phyloP scores from a whole-genome alignment of 306 rosid species.

The Cucurbita moschata region DNA sequence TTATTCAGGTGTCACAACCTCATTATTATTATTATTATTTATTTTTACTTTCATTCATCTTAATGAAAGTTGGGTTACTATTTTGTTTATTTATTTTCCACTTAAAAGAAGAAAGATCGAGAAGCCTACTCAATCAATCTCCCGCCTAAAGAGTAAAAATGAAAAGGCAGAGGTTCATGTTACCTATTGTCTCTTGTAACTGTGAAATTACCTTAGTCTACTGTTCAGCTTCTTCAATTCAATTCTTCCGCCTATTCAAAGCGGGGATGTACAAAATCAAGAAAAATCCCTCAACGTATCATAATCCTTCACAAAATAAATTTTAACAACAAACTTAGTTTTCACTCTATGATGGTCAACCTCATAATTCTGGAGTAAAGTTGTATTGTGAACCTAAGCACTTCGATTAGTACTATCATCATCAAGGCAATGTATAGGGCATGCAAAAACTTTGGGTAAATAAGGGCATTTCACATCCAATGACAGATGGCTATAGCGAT shows the following conservation, averaged over 20 bases:
- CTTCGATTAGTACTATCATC: neutral
- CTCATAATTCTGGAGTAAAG: neutral
- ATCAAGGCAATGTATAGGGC: neutral
- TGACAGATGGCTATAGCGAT: neutral
- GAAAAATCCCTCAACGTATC: neutral
- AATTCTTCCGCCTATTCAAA: neutral
- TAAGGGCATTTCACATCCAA: neutral
- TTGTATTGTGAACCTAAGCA: neutral
- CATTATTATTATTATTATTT: neutral
- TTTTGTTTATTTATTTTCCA: neutral
- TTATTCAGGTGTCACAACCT: no score
- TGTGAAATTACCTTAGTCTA: neutral
- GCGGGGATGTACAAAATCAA: neutral
- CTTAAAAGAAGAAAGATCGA: neutral
- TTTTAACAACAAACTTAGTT: neutral
- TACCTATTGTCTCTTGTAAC: neutral
- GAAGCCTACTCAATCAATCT: neutral
- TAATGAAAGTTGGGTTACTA: neutral
- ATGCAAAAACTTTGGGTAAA: neutral
- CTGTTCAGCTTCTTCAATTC: neutral
- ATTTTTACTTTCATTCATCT: neutral
- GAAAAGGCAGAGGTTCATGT: neutral
- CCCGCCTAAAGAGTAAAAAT: neutral
- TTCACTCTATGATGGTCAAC: neutral
- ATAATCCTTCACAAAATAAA: neutral